Evolutionary conservation across 2,329 filamentous ascomycete species (phyloP).

Genomic region (Neofusicoccum umdonicola): DNA sequence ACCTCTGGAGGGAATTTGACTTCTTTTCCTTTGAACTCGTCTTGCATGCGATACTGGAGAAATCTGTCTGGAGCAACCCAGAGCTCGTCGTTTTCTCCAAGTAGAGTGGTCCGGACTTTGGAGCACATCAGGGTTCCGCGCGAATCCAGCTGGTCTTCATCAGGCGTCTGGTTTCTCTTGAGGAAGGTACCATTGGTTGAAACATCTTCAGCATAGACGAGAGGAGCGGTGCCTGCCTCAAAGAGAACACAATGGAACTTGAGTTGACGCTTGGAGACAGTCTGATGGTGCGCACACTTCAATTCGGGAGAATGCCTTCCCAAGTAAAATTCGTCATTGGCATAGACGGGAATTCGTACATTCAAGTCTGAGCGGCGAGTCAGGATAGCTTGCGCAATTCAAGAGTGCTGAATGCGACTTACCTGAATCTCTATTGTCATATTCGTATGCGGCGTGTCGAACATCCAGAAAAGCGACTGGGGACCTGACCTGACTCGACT

Average conservation of each 20-base stretch:
- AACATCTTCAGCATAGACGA: slow-evolving; percentile 48
- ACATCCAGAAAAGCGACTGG: slow-evolving; percentile 6
- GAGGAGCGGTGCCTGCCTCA: slow-evolving; percentile 41
- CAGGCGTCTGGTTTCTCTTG: slow-evolving; percentile 27
- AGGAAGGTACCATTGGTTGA: slow-evolving; percentile 45
- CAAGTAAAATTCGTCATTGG: slow-evolving; percentile 36
- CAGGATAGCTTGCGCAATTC: neutral
- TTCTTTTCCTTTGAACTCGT: neutral
- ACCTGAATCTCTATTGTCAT: slow-evolving; percentile 12
- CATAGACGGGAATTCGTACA: slow-evolving; percentile 21
- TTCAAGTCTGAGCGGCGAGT: neutral
- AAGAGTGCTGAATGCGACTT: neutral
- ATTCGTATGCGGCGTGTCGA: slow-evolving; percentile 5
- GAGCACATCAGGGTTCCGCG: slow-evolving; percentile 31
- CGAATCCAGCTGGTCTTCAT: slow-evolving; percentile 20
- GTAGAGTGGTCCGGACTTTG: slow-evolving; percentile 38
- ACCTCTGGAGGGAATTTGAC: neutral
- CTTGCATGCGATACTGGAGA: slow-evolving; percentile 26
- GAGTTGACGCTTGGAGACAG: slow-evolving; percentile 47
- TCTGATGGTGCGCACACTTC: slow-evolving; percentile 17
- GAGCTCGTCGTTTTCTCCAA: slow-evolving; percentile 45
- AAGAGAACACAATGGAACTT: slow-evolving; percentile 48
- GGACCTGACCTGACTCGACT: neutral
- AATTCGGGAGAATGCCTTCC: slow-evolving; percentile 27
- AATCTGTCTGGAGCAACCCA: slow-evolving; percentile 30